phyloP scores from a whole-genome alignment of 768 basidiomycete genomes.

The Tylopilus vinaceipallidus region DNA sequence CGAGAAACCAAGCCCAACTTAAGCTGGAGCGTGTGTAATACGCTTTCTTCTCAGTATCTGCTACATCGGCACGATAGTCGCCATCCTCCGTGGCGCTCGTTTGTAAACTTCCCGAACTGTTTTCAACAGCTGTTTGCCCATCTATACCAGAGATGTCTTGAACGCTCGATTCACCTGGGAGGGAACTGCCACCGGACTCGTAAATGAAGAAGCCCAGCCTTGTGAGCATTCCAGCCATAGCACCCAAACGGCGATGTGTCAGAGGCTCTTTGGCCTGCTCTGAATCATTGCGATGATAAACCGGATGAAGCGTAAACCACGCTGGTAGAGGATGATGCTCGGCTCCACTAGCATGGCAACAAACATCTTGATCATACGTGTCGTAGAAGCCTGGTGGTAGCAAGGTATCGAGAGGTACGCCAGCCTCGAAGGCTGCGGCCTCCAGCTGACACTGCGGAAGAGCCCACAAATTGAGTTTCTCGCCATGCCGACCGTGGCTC shows the following conservation, averaged over 20 bases:
- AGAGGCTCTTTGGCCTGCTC: slow-evolving; percentile 30
- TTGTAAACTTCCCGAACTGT: slow-evolving; percentile 12
- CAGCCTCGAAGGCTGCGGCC: slow-evolving; percentile 65
- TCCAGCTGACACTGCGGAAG: slow-evolving; percentile 55
- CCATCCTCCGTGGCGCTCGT: slow-evolving; percentile 5
- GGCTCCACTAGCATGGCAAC: not conserved
- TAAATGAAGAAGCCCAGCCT: slow-evolving; percentile 46
- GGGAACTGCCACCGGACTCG: slow-evolving; percentile 17
- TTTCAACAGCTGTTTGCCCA: not conserved
- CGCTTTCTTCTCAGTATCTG: slow-evolving; percentile 50
- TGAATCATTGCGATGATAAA: slow-evolving; percentile 18
- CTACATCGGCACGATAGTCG: slow-evolving; percentile 22
- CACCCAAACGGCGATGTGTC: slow-evolving; percentile 56
- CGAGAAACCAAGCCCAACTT: slow-evolving; percentile 59
- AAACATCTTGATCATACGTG: slow-evolving; percentile 6
- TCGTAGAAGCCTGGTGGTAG: slow-evolving; percentile 40
- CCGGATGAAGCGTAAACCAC: slow-evolving; percentile 22
- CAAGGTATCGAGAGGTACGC: slow-evolving; percentile 53
- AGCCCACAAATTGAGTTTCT: slow-evolving; percentile 63
- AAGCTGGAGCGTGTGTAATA: slow-evolving; percentile 55
- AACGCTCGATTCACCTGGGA: not conserved
- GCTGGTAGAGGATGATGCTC: slow-evolving; percentile 1
- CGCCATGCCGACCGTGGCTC: slow-evolving; percentile 37
- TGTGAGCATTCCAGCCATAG: slow-evolving; percentile 56
- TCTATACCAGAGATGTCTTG: not conserved